Base-by-base conservation (phyloP, 2,329 filamentous ascomycete genomes). In the Hypoxylon sp. region DNA sequence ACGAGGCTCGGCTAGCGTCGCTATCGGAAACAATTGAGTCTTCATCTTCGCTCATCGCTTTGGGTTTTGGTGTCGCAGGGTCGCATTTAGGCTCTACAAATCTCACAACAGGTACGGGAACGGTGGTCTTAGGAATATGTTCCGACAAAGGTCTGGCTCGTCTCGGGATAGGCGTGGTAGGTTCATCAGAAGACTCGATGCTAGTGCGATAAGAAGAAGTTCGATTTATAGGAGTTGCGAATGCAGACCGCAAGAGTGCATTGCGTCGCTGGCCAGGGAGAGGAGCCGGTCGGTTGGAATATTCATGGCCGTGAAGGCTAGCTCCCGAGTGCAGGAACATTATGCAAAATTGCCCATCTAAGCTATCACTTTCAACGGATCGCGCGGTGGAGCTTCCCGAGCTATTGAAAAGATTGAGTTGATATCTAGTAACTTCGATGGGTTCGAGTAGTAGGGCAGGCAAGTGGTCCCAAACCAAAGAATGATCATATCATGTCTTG, bases 291-390 rank as follows among this genome's bases (percentile, higher is more conserved):
- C 76, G 75, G 59, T 76, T 75, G 28, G 84, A 86, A 70, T 84
- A 87, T 72, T 87, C 85, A 72, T 87, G 85, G 73, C 85, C 85
- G 71, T 88, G 85, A 19, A 88, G 79, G 75, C 85, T 84, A 51
- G 85, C 85, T 47, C 84, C 85, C 17, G 84, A 80, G 70, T 88
- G 86, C 32, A 88, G 77, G 71, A 88, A 86, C 86, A 88, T 88
- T 67, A 64, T 76, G 72, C 63, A 60, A 39, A 44, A 50, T 34
- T 46, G 50, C 41, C 67, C 61, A 64, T 70, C 55, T 52, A 68
- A 53, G 37, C 46, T 58, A 41, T 63, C 52, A 43, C 48, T 52
- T 65, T 52, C 56, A 43, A 24, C 56, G 49, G 44, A 26, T 49
- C 52, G 20, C 43, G 50, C 53, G 48, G 56, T 41, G 26, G 58